A percentile compares a stretch with the other conserved stretches of the same genome.
Conservation (phyloP, 2,329 filamentous ascomycete species). For the Dothistroma pini region DNA sequence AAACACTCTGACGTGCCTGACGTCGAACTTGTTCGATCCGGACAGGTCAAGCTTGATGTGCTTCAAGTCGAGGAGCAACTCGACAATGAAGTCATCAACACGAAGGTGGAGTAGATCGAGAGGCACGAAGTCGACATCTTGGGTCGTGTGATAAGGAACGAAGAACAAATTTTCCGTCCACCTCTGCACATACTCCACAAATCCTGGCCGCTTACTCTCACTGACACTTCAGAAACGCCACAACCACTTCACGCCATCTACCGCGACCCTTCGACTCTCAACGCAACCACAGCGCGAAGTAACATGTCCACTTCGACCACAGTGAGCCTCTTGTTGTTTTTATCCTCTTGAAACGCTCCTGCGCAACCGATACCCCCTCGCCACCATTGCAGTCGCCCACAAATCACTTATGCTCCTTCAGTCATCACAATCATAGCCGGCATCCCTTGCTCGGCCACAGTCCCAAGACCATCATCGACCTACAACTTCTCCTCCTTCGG, state of each 20-base stretch:
- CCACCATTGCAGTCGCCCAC: too few relatives aligned
- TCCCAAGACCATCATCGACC: neutral
- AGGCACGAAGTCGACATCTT: too few relatives aligned
- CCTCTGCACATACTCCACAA: neutral
- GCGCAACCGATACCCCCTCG: neutral
- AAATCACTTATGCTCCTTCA: neutral
- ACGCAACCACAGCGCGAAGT: too few relatives aligned
- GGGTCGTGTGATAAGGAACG: neutral
- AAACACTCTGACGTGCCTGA: conserved; percentile 29
- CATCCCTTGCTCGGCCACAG: neutral
- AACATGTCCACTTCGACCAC: neutral
- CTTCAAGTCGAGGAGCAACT: conserved; percentile 20
- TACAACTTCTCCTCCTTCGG: conserved; percentile 5
- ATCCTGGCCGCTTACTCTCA: neutral
- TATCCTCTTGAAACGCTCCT: neutral
- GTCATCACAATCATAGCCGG: neutral
- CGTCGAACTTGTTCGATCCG: conserved; percentile 22
- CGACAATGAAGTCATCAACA: conserved; percentile 11
- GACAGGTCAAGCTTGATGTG: conserved; percentile 21
- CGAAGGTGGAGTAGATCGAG: conserved; percentile 10
- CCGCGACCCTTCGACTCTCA: neutral
- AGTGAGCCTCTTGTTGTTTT: neutral
- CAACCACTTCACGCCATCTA: neutral
- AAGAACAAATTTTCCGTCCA: neutral
- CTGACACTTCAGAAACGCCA: neutral